Evolutionary conservation across 1,284 basidiomycete genomes (phyloP), one percentile per base, ranked within the genome.

Genomic region (Limonomyces culmigenus): DNA sequence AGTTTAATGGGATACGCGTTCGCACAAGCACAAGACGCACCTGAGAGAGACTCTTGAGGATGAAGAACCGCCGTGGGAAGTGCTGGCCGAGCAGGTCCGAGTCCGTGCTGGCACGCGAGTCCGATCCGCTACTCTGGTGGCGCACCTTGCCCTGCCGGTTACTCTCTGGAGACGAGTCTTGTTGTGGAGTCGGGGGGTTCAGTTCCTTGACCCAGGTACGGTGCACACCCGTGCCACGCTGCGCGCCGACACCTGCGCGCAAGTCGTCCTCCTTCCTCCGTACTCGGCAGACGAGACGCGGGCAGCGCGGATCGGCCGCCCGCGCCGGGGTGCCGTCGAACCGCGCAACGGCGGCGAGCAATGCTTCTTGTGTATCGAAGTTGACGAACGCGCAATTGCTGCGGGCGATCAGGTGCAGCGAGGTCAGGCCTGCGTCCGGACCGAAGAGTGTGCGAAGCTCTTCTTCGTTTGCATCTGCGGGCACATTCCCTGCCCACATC

Each of bases 301-400:
- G 76, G 54, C 85, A 89, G 21, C 75, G 60, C 6, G 70, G 57
- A 48, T 93, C 87, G 41, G 62, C 46, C 0, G 72, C 59, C 39
- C 86, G 69, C 27, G 89, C 51, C 13, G 66, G 62, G 39, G 59
- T 57, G 6, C 80, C 83, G 48, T 83, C 74, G 57, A 88, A 93
- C 37, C 62, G 68, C 1, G 52, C 47, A 37, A 92, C 83, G 0
- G 86, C 87, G 1, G 60, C 58, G 5, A 69, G 58, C 19, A 96
- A 61, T 41, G 78, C 64, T 2, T 50, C 56, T 45, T 77, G 70
- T 0, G 65, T 70, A 34, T 71, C 68, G 47, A 83, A 91, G 52
- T 96, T 96, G 53, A 95, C 71, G 50, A 97, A 96, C 3, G 86
- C 87, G 53, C 92, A 96, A 47, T 79, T 89, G 3, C 88, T 92